Base-by-base conservation (phyloP, 257 asterid genomes). In the Linaria vulgaris region DNA sequence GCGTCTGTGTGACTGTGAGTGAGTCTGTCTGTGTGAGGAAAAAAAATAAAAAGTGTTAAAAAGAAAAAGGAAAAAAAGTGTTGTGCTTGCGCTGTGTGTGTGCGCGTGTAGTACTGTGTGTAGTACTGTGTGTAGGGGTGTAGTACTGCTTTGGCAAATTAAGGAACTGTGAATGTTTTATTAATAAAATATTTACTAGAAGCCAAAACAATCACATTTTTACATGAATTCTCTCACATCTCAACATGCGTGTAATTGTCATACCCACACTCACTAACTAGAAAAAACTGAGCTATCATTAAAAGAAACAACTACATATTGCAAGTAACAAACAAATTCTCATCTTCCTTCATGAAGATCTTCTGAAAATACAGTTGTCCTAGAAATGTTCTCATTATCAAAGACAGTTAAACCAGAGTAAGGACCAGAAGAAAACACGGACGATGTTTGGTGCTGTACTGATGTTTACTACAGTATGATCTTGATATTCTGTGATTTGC, bases 301-400 rank as follows among this genome's bases (percentile, higher is more conserved):
- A 12, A 31, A 59, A 56, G 38, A 30, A 58, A 57, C 41, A 63
- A 43, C 19, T 14, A 39, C n/a, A n/a, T n/a, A 12, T 8, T 34
- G 16, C 22, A 19, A 5, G 19, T 23, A 61, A 62, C 25, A 39
- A 45, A 49, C 24, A 59, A 51, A 63, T 8, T 30, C 50, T 82
- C 79, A 92, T 61, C 97, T 74, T 50, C 97, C 97, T 78, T 92
- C 98, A 6, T 89, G 98, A 51, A 92, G 97, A 83, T 92, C 98
- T 76, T 88, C 98, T 1, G 98, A 89, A 75, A 81, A 85, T 43
- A 87, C 86, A 59, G 76, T 87, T 1, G 91, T 80, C 74, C 95
- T 78, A 61, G 83, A 64, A 46, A 85, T 61, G 72, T 84, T 75
- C 20, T 92, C 97, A 30, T 76, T 71, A 27, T 87, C 96, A 6